These are phyloP conservation scores for Canavalia ensiformis DNA, from an alignment of 306 rosid species.

Conservation along the genomic window DNA sequence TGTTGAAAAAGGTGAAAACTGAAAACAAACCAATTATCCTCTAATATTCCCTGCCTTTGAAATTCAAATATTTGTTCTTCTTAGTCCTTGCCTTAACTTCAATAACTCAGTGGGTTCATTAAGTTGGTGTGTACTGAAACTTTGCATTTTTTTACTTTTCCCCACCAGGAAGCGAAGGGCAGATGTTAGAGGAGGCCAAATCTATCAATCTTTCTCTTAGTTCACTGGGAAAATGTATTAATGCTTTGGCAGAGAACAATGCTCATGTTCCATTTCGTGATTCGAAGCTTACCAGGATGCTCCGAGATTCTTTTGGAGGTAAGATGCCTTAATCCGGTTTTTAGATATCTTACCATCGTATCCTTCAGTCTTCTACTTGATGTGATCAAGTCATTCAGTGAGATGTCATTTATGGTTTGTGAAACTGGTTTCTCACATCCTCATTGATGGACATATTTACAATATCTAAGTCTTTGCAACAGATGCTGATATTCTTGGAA, in stretches of 20 bases:
- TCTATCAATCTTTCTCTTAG: slow-evolving; percentile 95
- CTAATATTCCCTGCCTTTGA: background rate
- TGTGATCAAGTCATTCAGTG: slow-evolving; percentile 18
- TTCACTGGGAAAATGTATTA: slow-evolving; percentile 94
- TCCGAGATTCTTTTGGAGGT: slow-evolving; percentile 98
- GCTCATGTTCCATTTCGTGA: slow-evolving; percentile 96
- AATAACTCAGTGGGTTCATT: slow-evolving; percentile 15
- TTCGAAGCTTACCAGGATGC: slow-evolving; percentile 97
- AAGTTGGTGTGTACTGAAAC: slow-evolving; percentile 39
- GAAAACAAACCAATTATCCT: too few species aligned
- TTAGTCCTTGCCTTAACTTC: slow-evolving; percentile 21
- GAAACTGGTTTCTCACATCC: slow-evolving; percentile 41
- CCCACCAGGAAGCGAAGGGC: slow-evolving; percentile 93
- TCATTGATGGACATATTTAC: slow-evolving; percentile 30
- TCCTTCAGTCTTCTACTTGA: background rate
- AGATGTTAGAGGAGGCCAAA: slow-evolving; percentile 95
- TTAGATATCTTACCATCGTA: slow-evolving; percentile 32
- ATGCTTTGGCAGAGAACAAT: slow-evolving; percentile 95
- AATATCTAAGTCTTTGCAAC: background rate
- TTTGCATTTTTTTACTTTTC: slow-evolving; percentile 35
- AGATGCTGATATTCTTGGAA: slow-evolving; percentile 9
- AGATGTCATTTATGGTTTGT: slow-evolving; percentile 41
- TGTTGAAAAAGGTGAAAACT: slow-evolving; percentile 9
- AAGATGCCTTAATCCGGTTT: slow-evolving; percentile 45
- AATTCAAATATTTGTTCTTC: too few species aligned